These are phyloP conservation scores for Geosmithia morbida DNA, from an alignment of 2,329 filamentous ascomycete species.

Conservation along the genomic window DNA sequence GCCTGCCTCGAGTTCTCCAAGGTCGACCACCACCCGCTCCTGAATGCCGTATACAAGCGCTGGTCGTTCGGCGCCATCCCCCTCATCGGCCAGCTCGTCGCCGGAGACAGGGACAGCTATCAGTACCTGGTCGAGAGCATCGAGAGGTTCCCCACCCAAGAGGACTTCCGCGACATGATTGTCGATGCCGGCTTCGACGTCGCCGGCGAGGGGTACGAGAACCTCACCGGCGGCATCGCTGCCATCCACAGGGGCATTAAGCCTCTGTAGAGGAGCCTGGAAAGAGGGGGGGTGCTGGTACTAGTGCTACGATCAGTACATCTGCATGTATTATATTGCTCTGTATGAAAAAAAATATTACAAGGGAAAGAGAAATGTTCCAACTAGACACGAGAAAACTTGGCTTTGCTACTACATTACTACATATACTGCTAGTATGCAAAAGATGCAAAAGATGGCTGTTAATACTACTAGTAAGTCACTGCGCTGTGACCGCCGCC, in stretches of 20 bases:
- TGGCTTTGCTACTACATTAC: too few relatives aligned
- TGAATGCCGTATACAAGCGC: conserved; percentile 80
- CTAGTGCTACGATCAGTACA: too few relatives aligned
- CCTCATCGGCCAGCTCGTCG: conserved; percentile 86
- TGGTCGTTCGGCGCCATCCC: conserved; percentile 96
- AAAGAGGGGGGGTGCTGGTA: background rate
- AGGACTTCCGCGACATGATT: conserved; percentile 74
- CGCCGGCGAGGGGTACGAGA: conserved; percentile 72
- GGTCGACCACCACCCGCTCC: conserved; percentile 56
- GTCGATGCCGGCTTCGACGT: conserved; percentile 71
- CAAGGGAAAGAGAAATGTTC: background rate
- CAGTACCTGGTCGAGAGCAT: conserved; percentile 99
- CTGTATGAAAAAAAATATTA: background rate
- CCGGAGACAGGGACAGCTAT: conserved; percentile 88
- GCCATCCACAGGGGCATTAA: conserved; percentile 97
- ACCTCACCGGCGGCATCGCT: conserved; percentile 83
- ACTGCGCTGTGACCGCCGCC: background rate
- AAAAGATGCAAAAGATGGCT: too few relatives aligned
- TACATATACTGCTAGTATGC: too few relatives aligned
- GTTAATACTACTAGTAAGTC: too few relatives aligned
- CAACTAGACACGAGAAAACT: background rate
- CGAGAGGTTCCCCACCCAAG: conserved; percentile 78
- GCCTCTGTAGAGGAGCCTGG: conserved; percentile 27
- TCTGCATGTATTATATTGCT: background rate
- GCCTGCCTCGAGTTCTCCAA: conserved; percentile 94